Conservation (phyloP, 2,329 filamentous ascomycete species). For the Pseudogymnoascus destructans region DNA sequence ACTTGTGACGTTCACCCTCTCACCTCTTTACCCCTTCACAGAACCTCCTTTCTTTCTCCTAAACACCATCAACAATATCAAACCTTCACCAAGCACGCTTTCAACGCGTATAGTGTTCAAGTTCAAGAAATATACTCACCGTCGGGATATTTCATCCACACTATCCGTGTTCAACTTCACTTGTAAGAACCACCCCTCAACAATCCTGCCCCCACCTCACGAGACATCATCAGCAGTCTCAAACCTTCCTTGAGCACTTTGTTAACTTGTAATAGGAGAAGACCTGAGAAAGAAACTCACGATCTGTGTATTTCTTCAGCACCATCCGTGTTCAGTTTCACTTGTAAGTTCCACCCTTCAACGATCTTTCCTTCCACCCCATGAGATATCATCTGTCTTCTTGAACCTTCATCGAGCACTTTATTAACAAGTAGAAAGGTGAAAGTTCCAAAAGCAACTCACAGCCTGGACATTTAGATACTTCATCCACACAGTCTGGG, state of each 20-base stretch:
- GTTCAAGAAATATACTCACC: background rate
- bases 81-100: background rate
- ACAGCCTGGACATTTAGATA: background rate
- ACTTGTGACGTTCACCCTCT: background rate
- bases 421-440: background rate
- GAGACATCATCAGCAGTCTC: background rate
- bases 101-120: background rate
- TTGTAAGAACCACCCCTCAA: background rate
- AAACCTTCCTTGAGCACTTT: background rate
- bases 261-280: background rate
- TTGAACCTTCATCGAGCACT: background rate
- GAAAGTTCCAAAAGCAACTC: background rate
- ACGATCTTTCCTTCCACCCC: background rate
- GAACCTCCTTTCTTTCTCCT: background rate
- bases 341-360: background rate
- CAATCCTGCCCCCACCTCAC: background rate
- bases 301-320: background rate
- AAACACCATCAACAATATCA: background rate
- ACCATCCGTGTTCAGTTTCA: background rate
- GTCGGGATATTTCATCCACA: background rate
- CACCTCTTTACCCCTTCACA: background rate
- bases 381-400: background rate
- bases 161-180: background rate
- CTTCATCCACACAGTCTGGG: background rate
- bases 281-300: background rate